Conservation (phyloP, 192 early-diverging fungal genomes). For the Backusella australiensis region DNA sequence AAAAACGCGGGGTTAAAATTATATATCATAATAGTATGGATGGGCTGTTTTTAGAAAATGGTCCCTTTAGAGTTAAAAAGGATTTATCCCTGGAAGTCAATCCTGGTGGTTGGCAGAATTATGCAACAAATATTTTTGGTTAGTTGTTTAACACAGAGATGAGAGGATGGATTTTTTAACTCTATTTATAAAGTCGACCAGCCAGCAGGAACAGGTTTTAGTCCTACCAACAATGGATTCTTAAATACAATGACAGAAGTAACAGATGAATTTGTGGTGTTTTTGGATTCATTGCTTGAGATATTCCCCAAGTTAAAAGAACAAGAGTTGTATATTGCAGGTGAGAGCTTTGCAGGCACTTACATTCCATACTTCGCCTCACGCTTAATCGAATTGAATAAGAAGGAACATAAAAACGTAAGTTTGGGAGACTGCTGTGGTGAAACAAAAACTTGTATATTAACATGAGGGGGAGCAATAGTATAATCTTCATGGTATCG, state of each 20-base stretch:
- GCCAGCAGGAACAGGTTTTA: slow-evolving; percentile 63
- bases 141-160: background rate
- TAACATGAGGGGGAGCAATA: background rate
- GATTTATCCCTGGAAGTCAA: slow-evolving; percentile 42
- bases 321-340: slow-evolving; percentile 48
- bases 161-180: background rate
- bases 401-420: slow-evolving; percentile 17
- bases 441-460: background rate
- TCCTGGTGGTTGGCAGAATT: slow-evolving; percentile 54
- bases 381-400: slow-evolving; percentile 38
- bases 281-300: background rate
- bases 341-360: slow-evolving; percentile 64
- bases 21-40: slow-evolving; percentile 48
- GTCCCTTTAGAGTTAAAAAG: slow-evolving; percentile 48
- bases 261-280: slow-evolving; percentile 7
- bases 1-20: background rate
- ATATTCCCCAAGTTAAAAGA: background rate
- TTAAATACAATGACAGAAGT: slow-evolving; percentile 45
- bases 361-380: slow-evolving; percentile 61
- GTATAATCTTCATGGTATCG: slow-evolving; percentile 54
- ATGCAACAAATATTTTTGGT: slow-evolving; percentile 61
- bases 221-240: slow-evolving; percentile 42
- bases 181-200: slow-evolving; percentile 50
- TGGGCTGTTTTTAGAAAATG: slow-evolving; percentile 63
- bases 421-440: background rate